A percentile compares a stretch with the other conserved stretches of the same genome.
Conservation (phyloP, 192 early-diverging fungal species). For the Phlyctochytrium arcticum region DNA sequence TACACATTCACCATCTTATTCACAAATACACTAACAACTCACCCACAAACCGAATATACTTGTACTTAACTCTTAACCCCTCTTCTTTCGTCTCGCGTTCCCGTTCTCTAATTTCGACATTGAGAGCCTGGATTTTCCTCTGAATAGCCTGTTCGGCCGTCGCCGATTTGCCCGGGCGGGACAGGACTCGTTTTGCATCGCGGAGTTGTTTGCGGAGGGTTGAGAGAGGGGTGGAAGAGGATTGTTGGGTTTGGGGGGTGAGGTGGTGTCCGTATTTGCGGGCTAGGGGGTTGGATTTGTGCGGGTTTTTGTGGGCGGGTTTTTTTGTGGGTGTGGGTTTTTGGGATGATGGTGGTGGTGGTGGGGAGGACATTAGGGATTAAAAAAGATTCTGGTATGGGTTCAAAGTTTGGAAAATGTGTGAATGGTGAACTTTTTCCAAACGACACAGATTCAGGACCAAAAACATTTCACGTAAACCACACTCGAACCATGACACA, state of each 20-base stretch:
- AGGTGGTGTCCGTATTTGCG: slow-evolving; percentile 23
- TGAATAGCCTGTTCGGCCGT: slow-evolving; percentile 27
- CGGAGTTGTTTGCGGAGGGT: slow-evolving; percentile 25
- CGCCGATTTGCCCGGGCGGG: slow-evolving; percentile 11
- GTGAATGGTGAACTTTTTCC: too few species aligned
- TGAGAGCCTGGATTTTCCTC: slow-evolving; percentile 33
- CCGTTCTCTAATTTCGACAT: slow-evolving; percentile 12
- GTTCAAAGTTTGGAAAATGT: too few species aligned
- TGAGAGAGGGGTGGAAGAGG: neutral
- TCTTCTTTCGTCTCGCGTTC: slow-evolving; percentile 15
- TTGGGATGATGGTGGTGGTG: neutral
- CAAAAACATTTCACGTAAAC: too few species aligned
- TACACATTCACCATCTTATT: neutral
- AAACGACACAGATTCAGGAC: too few species aligned
- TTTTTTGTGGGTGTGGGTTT: neutral
- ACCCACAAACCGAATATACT: slow-evolving; percentile 42
- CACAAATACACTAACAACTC: neutral
- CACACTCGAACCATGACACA: too few species aligned
- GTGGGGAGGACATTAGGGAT: neutral
- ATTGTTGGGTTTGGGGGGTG: neutral
- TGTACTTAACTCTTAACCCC: slow-evolving; percentile 33
- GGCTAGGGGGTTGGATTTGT: slow-evolving; percentile 13
- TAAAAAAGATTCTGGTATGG: too few species aligned
- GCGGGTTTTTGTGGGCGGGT: neutral
- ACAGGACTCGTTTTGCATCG: slow-evolving; percentile 30